Conservation (phyloP, 2,329 filamentous ascomycete genomes). For the Exophiala alcalophila region DNA sequence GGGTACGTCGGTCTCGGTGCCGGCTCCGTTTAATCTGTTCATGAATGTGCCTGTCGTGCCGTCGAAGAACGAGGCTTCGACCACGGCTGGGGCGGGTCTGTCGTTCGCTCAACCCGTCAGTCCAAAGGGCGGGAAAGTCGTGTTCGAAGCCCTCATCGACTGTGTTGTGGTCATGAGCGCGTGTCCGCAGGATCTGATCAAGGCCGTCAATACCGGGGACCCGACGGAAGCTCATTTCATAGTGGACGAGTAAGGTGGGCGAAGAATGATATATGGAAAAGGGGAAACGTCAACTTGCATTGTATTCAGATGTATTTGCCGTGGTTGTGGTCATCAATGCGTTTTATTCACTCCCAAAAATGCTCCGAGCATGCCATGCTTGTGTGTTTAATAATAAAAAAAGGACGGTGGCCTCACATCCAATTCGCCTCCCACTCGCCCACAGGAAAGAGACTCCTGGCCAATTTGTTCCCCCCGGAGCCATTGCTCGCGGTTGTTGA, state of each 20-base stretch:
- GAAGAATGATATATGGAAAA: not conserved
- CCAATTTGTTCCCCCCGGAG: no score
- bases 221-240: conserved; percentile 36
- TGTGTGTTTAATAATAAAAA: no score
- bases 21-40: conserved; percentile 45
- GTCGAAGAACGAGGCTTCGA: conserved; percentile 4
- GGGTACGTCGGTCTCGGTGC: conserved; percentile 31
- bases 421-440: no score
- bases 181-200: conserved; percentile 43
- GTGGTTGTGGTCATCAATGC: no score
- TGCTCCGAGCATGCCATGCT: no score
- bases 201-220: conserved; percentile 37
- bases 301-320: no score
- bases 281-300: not conserved
- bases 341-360: no score
- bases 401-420: no score
- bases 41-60: conserved; percentile 43
- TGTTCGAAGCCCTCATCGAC: conserved; percentile 38
- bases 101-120: conserved; percentile 37
- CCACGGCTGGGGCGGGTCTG: conserved; percentile 31
- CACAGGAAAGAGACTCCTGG: no score
- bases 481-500: no score
- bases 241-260: conserved; percentile 12
- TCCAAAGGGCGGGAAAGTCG: conserved; percentile 37
- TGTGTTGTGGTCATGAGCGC: conserved; percentile 43